These are phyloP conservation scores for Crotalaria pallida DNA, from an alignment of 306 rosid species.

Conservation along the genomic window DNA sequence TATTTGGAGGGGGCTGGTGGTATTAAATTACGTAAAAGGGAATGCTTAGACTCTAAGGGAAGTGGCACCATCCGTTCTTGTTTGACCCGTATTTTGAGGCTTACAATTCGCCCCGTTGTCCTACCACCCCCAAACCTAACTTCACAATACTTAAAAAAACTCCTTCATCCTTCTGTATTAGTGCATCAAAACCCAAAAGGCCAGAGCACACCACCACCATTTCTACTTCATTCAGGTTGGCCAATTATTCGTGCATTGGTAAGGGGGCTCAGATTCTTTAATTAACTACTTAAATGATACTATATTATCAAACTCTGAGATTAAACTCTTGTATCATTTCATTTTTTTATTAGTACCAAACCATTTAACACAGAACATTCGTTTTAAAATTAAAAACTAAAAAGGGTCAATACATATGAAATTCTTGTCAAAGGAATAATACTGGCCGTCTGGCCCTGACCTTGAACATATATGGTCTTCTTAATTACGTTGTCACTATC, in stretches of 20 bases:
- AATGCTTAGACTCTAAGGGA: slow-evolving; percentile 69
- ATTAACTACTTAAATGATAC: neutral
- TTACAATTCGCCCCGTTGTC: slow-evolving; percentile 58
- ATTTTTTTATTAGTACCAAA: neutral
- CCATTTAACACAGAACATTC: slow-evolving; percentile 25
- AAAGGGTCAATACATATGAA: neutral
- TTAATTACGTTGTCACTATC: neutral
- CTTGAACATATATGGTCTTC: neutral
- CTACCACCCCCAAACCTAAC: slow-evolving; percentile 61
- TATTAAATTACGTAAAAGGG: slow-evolving; percentile 12
- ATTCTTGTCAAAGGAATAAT: slow-evolving; percentile 11
- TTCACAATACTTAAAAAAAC: slow-evolving; percentile 18
- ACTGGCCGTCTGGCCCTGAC: neutral
- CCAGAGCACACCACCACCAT: slow-evolving; percentile 18
- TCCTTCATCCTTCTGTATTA: neutral
- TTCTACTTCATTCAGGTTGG: slow-evolving; percentile 4
- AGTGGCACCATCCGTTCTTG: slow-evolving; percentile 67
- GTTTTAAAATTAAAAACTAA: slow-evolving; percentile 12
- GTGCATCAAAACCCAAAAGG: slow-evolving; percentile 29
- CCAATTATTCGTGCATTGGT: neutral
- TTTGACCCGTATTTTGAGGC: slow-evolving; percentile 89
- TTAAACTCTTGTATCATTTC: neutral
- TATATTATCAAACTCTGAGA: neutral
- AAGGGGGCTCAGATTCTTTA: neutral
- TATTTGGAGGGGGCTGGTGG: slow-evolving; percentile 20